Conservation (phyloP, 257 asterid genomes). For the Lycium barbarum region DNA sequence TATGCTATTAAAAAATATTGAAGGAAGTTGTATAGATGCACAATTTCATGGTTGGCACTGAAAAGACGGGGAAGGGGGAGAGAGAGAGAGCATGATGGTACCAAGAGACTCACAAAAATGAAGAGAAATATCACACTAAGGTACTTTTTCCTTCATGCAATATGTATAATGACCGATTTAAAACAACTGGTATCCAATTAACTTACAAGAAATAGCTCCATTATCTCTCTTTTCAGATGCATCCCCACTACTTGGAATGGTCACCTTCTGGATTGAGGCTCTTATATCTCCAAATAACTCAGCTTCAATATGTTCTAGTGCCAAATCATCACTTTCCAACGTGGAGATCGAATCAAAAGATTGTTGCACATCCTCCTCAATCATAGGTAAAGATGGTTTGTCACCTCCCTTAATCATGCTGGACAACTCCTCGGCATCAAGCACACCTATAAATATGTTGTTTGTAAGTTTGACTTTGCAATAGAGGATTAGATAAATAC, state of each 20-base stretch:
- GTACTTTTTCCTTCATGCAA: background rate
- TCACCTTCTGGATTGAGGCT: slow-evolving; percentile 87
- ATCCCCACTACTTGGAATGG: slow-evolving; percentile 42
- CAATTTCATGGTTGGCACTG: background rate
- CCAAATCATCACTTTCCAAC: slow-evolving; percentile 71
- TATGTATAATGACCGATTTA: background rate
- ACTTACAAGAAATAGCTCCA: slow-evolving; percentile 63
- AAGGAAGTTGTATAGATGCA: background rate
- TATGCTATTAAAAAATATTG: background rate
- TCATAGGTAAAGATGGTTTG: slow-evolving; percentile 58
- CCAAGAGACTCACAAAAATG: background rate
- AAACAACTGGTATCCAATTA: slow-evolving; percentile 11
- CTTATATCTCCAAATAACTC: slow-evolving; percentile 91
- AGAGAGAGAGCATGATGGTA: background rate
- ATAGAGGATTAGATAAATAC: background rate
- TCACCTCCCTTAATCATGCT: slow-evolving; percentile 67
- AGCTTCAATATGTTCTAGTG: slow-evolving; percentile 69
- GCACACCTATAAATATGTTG: slow-evolving; percentile 61
- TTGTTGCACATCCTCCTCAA: slow-evolving; percentile 74
- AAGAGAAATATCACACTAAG: background rate
- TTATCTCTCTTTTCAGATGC: slow-evolving; percentile 43
- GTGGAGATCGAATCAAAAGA: slow-evolving; percentile 85
- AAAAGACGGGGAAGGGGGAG: background rate
- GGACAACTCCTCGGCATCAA: slow-evolving; percentile 83
- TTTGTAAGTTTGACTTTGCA: slow-evolving; percentile 21